Conservation (phyloP, 108 stramenopile species). For the Nitzschia sp. region DNA sequence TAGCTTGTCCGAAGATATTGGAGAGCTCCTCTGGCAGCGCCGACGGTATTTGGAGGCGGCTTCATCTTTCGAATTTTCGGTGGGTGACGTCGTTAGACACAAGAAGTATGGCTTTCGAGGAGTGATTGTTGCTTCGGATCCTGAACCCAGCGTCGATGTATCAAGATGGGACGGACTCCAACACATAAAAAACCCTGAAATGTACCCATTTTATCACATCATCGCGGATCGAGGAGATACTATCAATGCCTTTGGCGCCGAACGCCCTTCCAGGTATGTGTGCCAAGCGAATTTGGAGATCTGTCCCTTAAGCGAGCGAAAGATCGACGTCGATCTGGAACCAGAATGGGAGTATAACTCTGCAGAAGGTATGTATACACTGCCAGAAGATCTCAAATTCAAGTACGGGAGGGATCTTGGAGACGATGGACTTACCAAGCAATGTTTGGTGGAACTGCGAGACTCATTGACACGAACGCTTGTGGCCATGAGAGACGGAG, state of each 20-base stretch:
- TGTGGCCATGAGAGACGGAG: conserved; percentile 16
- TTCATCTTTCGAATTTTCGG: conserved; percentile 42
- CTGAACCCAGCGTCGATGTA: conserved; percentile 62
- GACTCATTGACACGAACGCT: conserved; percentile 19
- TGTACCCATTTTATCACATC: conserved; percentile 80
- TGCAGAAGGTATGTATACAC: conserved; percentile 35
- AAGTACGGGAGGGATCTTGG: conserved; percentile 58
- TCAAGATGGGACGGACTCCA: conserved; percentile 77
- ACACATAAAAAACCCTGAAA: conserved; percentile 58
- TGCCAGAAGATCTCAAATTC: conserved; percentile 47
- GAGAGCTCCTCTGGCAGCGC: conserved; percentile 50
- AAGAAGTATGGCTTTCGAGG: conserved; percentile 78
- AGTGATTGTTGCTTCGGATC: conserved; percentile 76
- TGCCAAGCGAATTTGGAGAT: conserved; percentile 75
- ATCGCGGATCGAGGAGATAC: conserved; percentile 70
- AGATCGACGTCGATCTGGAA: conserved; percentile 61
- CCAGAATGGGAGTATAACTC: conserved; percentile 53
- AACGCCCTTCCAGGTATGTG: conserved; percentile 69
- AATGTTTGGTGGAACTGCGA: conserved; percentile 32
- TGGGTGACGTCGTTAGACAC: conserved; percentile 74
- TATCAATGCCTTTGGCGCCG: conserved; percentile 64
- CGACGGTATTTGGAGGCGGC: conserved; percentile 39
- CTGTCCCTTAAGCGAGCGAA: conserved; percentile 36
- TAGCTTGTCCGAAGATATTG: conserved; percentile 48
- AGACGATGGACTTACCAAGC: conserved; percentile 35